Conservation (phyloP, 1,284 basidiomycete genomes). For the Ganoderma sp. region DNA sequence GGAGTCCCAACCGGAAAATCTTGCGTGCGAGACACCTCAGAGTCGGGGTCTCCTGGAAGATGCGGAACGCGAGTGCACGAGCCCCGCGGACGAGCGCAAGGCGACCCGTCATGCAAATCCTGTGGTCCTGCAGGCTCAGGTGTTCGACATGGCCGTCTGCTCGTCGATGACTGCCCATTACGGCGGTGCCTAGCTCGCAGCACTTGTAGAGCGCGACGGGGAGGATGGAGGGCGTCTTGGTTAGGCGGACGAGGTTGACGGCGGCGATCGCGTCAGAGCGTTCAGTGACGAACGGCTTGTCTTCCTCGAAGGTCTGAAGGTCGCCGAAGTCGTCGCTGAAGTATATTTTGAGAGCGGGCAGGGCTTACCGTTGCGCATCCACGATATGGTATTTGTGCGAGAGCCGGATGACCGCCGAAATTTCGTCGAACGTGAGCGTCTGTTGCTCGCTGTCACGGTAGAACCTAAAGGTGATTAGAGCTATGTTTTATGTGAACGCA, state of each 20-base stretch:
- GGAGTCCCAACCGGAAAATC: not conserved
- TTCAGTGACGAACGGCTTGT: no score
- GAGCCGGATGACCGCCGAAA: not conserved
- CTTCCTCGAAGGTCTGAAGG: not conserved
- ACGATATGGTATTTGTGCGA: not conserved
- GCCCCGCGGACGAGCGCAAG: not conserved
- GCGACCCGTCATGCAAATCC: not conserved
- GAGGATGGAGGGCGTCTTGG: not conserved
- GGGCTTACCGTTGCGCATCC: not conserved
- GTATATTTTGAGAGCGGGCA: not conserved
- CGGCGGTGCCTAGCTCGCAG: not conserved
- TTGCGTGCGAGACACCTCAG: not conserved
- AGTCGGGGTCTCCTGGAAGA: not conserved
- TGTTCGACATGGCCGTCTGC: not conserved
- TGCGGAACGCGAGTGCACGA: not conserved
- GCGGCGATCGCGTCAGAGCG: not conserved
- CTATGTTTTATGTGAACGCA: not conserved
- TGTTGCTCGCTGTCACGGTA: no score
- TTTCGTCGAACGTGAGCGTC: not conserved
- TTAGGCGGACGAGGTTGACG: not conserved
- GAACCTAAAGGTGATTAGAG: no score
- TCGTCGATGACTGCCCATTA: not conserved
- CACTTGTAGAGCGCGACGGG: not conserved
- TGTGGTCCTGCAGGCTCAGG: not conserved
- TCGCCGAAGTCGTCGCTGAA: not conserved